Evolutionary conservation across 306 rosid species (phyloP), one percentile per base, ranked within the genome.

Genomic region (Oxytropis ochrocephala): DNA sequence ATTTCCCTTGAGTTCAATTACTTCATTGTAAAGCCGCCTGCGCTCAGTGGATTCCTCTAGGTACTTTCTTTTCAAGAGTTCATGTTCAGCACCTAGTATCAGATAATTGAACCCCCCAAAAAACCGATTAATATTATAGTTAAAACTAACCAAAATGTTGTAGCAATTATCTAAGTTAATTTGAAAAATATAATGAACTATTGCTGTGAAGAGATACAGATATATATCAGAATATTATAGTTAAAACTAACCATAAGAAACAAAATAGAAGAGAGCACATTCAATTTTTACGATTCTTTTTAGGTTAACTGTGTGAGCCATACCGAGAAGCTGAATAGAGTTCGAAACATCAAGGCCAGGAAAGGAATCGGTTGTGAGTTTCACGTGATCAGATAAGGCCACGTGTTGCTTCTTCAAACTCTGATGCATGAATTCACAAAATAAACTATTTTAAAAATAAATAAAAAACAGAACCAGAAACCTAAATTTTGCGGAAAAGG

Each of bases 1-100:
- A 65, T 90, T 93, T 19, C 98, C 98, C 78, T 84, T 90, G 29
- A 90, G 85, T 87, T 93, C 98, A 77, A 93, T 86, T n/a, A 90
- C 82, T 83, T 93, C 97, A 72, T 90, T 93, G 79, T 86, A 85
- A 50, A 90, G 89, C 44, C 78, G 80, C 78, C 84, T 93, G 14
- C 98, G 83, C 77, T 93, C 97, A 24, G 77, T 56, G 33, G 82
- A 79, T 69, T 86, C 98, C 36, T 61, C 73, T 14, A 83, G 62
- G 81, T 83, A 86, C 82, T 90, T 90, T 66, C 75, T 88, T 84
- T 86, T 88, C 61, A 93, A 64, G 38, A 73, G 60, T 69, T 88
- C 96, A 75, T 88, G 74, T 63, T 93, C 91, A 67, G 78, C 43
- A 81, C 97, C 98, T 93, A 73, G 50, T 44, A 70, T 36, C 53